These are phyloP conservation scores for Pseudogymnoascus sp. DNA, from an alignment of 2,329 filamentous ascomycete species.

Conservation along the genomic window DNA sequence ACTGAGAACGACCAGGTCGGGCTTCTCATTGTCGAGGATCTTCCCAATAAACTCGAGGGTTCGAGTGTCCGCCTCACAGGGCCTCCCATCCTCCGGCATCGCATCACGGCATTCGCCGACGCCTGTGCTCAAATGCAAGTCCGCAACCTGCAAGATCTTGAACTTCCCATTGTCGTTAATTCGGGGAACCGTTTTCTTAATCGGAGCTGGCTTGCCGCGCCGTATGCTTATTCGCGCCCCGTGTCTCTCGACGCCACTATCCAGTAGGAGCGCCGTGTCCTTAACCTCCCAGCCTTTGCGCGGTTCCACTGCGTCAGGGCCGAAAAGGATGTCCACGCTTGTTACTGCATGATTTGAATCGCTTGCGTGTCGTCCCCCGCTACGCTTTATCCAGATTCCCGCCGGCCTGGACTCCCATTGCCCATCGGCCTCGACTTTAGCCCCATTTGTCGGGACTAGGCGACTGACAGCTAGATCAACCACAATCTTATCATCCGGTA, in stretches of 20 bases:
- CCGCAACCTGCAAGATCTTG: slow-evolving; percentile 95
- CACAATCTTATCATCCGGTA: slow-evolving; percentile 51
- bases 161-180: slow-evolving; percentile 87
- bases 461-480: slow-evolving; percentile 56
- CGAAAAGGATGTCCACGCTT: slow-evolving; percentile 61
- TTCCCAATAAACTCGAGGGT: slow-evolving; percentile 82
- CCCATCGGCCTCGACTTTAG: slow-evolving; percentile 44
- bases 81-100: slow-evolving; percentile 66
- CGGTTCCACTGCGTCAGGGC: slow-evolving; percentile 74
- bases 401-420: slow-evolving; percentile 58
- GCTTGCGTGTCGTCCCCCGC: slow-evolving; percentile 40
- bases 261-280: slow-evolving; percentile 64
- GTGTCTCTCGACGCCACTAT: slow-evolving; percentile 50
- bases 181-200: slow-evolving; percentile 62
- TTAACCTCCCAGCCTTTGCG: slow-evolving; percentile 75
- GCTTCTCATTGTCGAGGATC: slow-evolving; percentile 85
- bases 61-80: slow-evolving; percentile 83
- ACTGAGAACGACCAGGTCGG: slow-evolving; percentile 82
- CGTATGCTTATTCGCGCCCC: slow-evolving; percentile 71
- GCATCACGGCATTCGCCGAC: slow-evolving; percentile 78
- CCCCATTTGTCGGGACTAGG: slow-evolving; percentile 45
- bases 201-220: slow-evolving; percentile 56
- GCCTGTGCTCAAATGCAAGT: slow-evolving; percentile 87
- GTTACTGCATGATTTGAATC: slow-evolving; percentile 44
- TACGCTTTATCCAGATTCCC: slow-evolving; percentile 57